phyloP scores from a whole-genome alignment of 164 flowering plant species.

The Umbellularia californica region DNA sequence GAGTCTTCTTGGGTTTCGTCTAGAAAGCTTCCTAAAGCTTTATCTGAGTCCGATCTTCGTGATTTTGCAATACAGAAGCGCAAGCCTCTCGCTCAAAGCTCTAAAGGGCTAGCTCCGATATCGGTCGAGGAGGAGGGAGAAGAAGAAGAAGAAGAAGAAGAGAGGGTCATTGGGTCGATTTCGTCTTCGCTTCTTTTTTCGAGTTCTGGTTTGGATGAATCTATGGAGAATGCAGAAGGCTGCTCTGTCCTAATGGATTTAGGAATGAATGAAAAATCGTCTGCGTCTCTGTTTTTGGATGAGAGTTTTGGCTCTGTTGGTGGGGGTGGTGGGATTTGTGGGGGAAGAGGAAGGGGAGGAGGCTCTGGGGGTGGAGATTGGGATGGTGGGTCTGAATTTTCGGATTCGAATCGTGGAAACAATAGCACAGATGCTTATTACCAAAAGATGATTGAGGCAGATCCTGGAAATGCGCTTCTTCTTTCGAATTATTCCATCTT shows the following conservation, averaged over 20 bases:
- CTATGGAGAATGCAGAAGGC: constrained; percentile 14
- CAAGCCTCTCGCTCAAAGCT: constrained; percentile 8
- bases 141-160: constrained; percentile 15
- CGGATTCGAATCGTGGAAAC: constrained; percentile 7
- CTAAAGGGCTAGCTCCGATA: neutral
- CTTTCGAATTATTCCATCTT: constrained; percentile 61
- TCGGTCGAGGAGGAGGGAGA: constrained; percentile 19
- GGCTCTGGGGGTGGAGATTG: constrained; percentile 2
- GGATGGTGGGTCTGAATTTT: constrained; percentile 1
- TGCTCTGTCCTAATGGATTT: neutral
- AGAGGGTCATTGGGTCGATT: constrained; percentile 2
- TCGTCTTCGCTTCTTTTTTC: constrained; percentile 23
- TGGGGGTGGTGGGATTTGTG: constrained; percentile 3
- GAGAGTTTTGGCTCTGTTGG: constrained; percentile 3
- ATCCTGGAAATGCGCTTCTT: constrained; percentile 54
- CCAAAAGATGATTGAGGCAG: constrained; percentile 50
- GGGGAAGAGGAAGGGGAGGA: constrained; percentile 9
- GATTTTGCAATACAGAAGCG: constrained; percentile 10
- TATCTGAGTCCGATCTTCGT: constrained; percentile 44
- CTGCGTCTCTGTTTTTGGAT: neutral
- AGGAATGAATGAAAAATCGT: neutral
- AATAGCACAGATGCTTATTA: constrained; percentile 39
- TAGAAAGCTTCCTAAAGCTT: constrained; percentile 29
- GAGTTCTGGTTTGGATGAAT: constrained; percentile 27
- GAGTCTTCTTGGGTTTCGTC: constrained; percentile 7